Evolutionary conservation across 2,329 filamentous ascomycete genomes (phyloP).

Genomic region (Sporothrix protearum): DNA sequence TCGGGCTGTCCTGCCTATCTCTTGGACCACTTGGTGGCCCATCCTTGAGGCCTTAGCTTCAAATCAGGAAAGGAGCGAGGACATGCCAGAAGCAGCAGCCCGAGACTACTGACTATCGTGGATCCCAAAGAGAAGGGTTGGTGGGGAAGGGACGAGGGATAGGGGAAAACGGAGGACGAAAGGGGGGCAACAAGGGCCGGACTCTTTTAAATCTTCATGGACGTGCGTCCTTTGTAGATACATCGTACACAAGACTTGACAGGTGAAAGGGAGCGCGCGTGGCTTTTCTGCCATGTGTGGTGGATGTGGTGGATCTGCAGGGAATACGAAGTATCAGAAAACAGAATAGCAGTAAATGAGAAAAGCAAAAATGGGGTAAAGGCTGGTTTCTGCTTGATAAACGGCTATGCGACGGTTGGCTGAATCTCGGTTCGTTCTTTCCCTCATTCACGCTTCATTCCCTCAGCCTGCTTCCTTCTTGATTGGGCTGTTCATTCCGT

Average conservation of each 20-base stretch:
- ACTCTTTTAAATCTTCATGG: not conserved
- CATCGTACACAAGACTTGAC: not conserved
- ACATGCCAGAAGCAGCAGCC: not conserved
- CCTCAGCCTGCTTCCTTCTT: not conserved
- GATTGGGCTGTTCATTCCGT: not conserved
- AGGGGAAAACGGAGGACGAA: not conserved
- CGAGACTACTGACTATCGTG: not conserved
- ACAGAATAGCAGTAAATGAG: too few relatives aligned
- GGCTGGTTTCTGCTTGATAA: conserved; percentile 18
- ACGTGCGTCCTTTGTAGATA: not conserved
- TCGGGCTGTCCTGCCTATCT: conserved; percentile 9
- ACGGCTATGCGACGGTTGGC: conserved; percentile 22
- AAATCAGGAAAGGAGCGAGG: not conserved
- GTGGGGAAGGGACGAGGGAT: conserved; percentile 9
- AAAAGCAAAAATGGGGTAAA: conserved; percentile 6
- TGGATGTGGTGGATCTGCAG: conserved; percentile 9
- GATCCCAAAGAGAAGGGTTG: not conserved
- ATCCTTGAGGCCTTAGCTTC: not conserved
- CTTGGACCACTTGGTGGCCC: conserved; percentile 10
- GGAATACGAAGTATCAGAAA: conserved; percentile 12
- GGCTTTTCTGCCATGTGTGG: conserved; percentile 4
- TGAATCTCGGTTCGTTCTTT: conserved; percentile 4
- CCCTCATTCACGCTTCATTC: not conserved
- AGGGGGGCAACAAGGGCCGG: too few relatives aligned
- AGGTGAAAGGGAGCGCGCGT: not conserved